Evolutionary conservation across 1,284 basidiomycete genomes (phyloP), one percentile per base, ranked within the genome.

Genomic region (Prillingera fragicola): DNA sequence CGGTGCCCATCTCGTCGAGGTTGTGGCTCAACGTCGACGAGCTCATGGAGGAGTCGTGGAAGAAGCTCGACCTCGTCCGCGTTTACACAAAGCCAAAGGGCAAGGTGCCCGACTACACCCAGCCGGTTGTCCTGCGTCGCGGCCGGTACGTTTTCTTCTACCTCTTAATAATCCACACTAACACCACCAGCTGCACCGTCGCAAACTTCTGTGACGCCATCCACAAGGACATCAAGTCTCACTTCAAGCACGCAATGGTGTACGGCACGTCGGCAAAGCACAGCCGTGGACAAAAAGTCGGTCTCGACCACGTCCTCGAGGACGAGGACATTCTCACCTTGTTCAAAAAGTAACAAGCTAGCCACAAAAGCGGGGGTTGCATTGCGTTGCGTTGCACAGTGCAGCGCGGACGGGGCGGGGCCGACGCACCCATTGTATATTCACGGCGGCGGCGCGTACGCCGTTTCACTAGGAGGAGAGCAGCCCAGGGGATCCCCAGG

Each of bases 201-300:
- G 4, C 89, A 94, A 90, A 97, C 66, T 96, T 98, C 69, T 94
- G 89, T 72, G 85, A 79, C 62, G 66, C 68, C 9, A 72, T 72
- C 41, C 69, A 72, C 61, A 71, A 72, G 61, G 70, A 71, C 43
- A 73, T 73, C 44, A 55, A 62, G 33, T 65, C 67, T 48, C 66
- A 72, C 39, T 73, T 73, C 65, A 65, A 54, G 45, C 38, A 47
- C 40, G 87, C 88, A 13, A 76, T 91, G 48, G 90, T 94, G 1
- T 95, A 88, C 86, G 91, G 92, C 41, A 77, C 87, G 18, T 94
- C 88, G 54, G 92, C 91, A 19, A 98, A 97, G 73, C 95, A 98
- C 68, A 77, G 90, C 12, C 78, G 92, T 57, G 95, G 95, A 2
- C 95, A 99, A 72, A 92, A 95, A 67, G 91, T 96, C 23, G 94